These are phyloP conservation scores for Pythium rishiriense DNA, from an alignment of 352 stramenopile genomes.

Conservation along the genomic window DNA sequence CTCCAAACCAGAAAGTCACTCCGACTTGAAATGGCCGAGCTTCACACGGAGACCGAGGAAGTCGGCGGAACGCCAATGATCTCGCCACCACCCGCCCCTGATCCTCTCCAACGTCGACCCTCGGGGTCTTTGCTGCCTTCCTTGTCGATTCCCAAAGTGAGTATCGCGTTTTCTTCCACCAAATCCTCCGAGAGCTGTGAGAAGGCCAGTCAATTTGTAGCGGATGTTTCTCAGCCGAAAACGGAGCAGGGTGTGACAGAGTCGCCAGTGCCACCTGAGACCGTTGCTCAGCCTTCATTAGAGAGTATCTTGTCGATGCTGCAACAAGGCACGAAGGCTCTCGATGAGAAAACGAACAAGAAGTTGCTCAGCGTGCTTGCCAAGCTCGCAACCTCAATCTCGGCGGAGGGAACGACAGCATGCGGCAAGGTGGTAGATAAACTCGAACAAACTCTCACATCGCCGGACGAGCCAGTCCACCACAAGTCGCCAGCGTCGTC, in stretches of 20 bases:
- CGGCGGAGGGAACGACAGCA: conserved; percentile 16
- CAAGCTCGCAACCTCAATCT: conserved; percentile 29
- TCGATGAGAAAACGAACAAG: conserved; percentile 28
- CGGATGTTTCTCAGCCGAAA: not conserved
- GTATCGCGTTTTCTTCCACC: conserved; percentile 15
- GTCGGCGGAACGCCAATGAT: not conserved
- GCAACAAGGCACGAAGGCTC: conserved; percentile 21
- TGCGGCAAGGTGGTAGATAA: conserved; percentile 28
- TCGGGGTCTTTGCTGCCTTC: conserved; percentile 22
- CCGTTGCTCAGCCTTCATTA: conserved; percentile 9
- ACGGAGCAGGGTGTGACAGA: not conserved
- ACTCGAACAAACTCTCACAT: conserved; percentile 28
- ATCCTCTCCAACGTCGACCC: conserved; percentile 20
- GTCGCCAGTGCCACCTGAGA: not conserved
- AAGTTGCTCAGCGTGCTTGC: conserved; percentile 33
- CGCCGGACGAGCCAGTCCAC: not conserved
- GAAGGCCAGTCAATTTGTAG: not conserved
- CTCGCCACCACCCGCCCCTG: conserved; percentile 18
- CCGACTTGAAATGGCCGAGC: conserved; percentile 19
- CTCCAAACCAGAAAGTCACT: conserved; percentile 25
- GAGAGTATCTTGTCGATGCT: conserved; percentile 26
- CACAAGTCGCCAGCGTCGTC: conserved; percentile 5
- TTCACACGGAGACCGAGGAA: conserved; percentile 24
- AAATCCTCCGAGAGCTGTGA: not conserved
- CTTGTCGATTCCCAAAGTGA: conserved; percentile 26